phyloP scores from a whole-genome alignment of 176 grass and related monocot genomes.

The Ensete ventricosum region DNA sequence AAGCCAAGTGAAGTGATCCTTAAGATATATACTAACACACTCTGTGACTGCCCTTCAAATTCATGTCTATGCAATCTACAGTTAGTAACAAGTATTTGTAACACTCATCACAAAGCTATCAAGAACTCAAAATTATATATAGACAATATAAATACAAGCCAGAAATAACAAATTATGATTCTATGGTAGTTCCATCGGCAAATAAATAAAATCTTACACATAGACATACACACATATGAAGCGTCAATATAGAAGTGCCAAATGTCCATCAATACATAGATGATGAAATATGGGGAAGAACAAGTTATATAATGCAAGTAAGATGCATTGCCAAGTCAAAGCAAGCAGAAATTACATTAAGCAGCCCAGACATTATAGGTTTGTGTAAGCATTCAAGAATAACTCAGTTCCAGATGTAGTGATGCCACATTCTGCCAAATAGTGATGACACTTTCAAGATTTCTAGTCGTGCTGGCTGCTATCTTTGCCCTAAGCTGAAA shows the following conservation, averaged over 20 bases:
- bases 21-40: neutral
- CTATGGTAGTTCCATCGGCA: too few species aligned
- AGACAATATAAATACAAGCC: neutral
- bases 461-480: neutral
- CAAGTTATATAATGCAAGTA: neutral
- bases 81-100: neutral
- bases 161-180: too few species aligned
- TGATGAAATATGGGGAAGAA: too few species aligned
- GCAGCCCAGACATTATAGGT: conserved; percentile 6
- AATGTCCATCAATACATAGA: too few species aligned
- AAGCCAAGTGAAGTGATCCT: neutral
- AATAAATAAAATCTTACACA: too few species aligned
- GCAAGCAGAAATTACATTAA: neutral
- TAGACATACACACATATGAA: too few species aligned
- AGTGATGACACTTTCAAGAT: neutral
- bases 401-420: neutral
- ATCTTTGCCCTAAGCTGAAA: neutral
- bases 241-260: too few species aligned
- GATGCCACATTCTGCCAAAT: neutral
- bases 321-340: neutral
- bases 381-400: neutral
- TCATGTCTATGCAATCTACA: neutral
- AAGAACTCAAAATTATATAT: neutral
- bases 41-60: neutral
- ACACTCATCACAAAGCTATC: neutral